These are phyloP conservation scores for Alnus rubra DNA, from an alignment of 306 rosid species.

Conservation along the genomic window DNA sequence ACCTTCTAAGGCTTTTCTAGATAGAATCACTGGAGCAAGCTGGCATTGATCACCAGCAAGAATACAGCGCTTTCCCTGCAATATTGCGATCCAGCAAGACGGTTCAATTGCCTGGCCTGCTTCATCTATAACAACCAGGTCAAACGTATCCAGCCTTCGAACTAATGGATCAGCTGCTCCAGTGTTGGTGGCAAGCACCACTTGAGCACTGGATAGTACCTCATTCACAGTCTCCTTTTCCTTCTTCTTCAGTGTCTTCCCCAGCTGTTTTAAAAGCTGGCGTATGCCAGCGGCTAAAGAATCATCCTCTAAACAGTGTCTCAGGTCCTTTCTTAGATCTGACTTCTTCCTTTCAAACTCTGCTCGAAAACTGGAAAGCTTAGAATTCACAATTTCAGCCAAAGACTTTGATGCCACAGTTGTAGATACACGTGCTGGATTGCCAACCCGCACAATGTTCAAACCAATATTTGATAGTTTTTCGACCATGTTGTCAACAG, in stretches of 20 bases:
- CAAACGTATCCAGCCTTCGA: conserved; percentile 63
- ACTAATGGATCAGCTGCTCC: conserved; percentile 82
- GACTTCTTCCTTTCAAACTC: conserved; percentile 84
- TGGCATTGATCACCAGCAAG: conserved; percentile 88
- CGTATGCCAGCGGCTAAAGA: conserved; percentile 89
- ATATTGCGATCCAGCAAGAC: conserved; percentile 79
- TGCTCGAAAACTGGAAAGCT: conserved; percentile 53
- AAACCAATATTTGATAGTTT: conserved; percentile 59
- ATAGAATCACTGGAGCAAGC: conserved; percentile 83
- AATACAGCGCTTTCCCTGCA: conserved; percentile 78
- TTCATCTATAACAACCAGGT: conserved; percentile 79
- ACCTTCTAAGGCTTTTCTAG: conserved; percentile 77
- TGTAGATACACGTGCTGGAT: conserved; percentile 76
- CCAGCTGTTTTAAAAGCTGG: conserved; percentile 76
- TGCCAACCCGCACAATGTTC: conserved; percentile 77
- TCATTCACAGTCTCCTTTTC: conserved; percentile 74
- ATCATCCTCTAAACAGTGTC: conserved; percentile 72
- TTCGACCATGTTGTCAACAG: conserved; percentile 84
- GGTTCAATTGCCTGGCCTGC: conserved; percentile 94
- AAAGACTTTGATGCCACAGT: conserved; percentile 69
- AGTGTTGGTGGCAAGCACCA: conserved; percentile 83
- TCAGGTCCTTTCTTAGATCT: conserved; percentile 73
- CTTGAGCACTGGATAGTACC: conserved; percentile 68
- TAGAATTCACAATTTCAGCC: conserved; percentile 67
- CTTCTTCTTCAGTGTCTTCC: conserved; percentile 66